A percentile compares a stretch with the other conserved stretches of the same genome.
These are phyloP conservation scores for Rhexocercosporidium sp. DNA, from an alignment of 2,329 filamentous ascomycete genomes.

Conservation along the genomic window DNA sequence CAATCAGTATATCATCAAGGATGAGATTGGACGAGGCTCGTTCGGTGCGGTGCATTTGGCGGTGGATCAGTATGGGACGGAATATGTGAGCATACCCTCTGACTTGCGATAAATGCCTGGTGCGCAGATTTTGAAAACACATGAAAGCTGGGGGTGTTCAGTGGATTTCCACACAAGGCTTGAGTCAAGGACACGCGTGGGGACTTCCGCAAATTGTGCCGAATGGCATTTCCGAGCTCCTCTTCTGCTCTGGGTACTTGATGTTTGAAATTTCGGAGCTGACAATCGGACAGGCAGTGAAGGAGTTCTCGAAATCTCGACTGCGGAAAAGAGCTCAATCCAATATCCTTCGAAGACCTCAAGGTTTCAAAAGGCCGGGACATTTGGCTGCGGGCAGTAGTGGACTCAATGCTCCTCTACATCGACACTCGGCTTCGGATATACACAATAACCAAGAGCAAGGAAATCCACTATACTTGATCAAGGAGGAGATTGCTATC, in stretches of 20 bases:
- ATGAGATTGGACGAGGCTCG: conserved; percentile 95
- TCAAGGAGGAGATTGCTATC: conserved; percentile 95
- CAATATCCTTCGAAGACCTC: conserved; percentile 75
- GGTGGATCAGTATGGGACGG: conserved; percentile 85
- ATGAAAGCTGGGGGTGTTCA: neutral
- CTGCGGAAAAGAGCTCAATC: conserved; percentile 90
- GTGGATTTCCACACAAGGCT: neutral
- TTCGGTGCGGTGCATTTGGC: conserved; percentile 94
- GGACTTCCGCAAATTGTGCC: neutral
- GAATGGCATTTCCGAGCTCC: neutral
- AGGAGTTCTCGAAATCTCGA: conserved; percentile 95
- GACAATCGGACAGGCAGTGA: conserved; percentile 72
- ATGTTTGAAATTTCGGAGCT: neutral
- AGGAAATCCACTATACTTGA: conserved; percentile 77
- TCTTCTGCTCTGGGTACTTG: neutral
- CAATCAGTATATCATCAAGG: conserved; percentile 92
- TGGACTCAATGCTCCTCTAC: conserved; percentile 43
- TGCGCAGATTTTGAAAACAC: too few relatives aligned
- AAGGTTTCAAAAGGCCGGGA: conserved; percentile 57
- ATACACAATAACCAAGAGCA: conserved; percentile 64
- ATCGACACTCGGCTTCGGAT: conserved; percentile 61
- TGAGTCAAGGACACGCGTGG: too few relatives aligned
- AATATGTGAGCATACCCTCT: conserved; percentile 73
- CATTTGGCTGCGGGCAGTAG: conserved; percentile 49
- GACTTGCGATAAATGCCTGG: neutral